Evolutionary conservation across 1,139 yeast species (phyloP), one percentile per base, ranked within the genome.

Genomic region (Kodamaea plutei): DNA sequence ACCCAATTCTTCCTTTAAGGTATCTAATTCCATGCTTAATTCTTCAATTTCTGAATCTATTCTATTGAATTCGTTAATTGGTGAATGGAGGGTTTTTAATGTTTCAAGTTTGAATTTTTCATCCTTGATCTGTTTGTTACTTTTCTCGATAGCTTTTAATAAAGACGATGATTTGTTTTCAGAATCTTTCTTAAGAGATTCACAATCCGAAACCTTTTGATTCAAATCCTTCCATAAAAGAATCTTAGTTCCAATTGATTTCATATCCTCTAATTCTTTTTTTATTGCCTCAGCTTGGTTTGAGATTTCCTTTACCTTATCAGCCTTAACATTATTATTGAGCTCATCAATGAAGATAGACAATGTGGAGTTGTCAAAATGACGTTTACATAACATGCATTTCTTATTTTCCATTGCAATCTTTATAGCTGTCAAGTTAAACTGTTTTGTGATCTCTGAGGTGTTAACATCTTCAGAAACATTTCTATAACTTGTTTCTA

Each of bases 331-430:
- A 24, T 68, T 66, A 1, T 43, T 58, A 54, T 40, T 54, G 35
- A 47, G 66, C 32, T 48, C 73, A 37, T 36, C 46, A 27, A 54
- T 50, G 31, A 69, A 69, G 3, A 39, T 41, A 1, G 48, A 35
- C 16, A 64, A 47, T 6, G 64, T 66, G 0, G 60, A 52, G 2
- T 61, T 61, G 22, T 70, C 73, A 54, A 84, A 83, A 14, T 65
- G 58, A 31, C 93, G 59, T 23, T 74, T 71, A 50, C 95, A 84
- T 30, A 84, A 56, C 25, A 79, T 61, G 50, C 95, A 84, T 33
- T 70, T 64, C 22, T 76, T 66, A 10, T 68, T 68, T 5, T 51
- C 52, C 26, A 75, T 61, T 0, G 91, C 88, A 31, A 76, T 57
- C 26, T 74, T 73, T 11, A 82, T 54, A 0, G 94, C 93, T 26